phyloP scores from a whole-genome alignment of 805 yeast genomes.

The Saccharomycopsis oosterbeekiorum region DNA sequence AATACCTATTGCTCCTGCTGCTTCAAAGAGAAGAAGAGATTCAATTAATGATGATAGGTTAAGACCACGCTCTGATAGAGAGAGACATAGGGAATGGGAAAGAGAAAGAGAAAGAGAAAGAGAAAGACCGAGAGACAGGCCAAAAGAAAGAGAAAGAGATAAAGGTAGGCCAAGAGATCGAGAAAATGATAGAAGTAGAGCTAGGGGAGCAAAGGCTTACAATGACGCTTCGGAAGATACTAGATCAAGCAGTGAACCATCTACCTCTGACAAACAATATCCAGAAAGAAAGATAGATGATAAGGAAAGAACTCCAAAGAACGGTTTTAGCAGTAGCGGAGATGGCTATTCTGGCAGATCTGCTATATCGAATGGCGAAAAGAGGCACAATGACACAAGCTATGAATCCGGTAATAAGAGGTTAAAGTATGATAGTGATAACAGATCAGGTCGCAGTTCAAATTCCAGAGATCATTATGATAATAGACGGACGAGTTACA shows the following conservation, averaged over 20 bases:
- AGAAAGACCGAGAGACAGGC: constrained; percentile 7
- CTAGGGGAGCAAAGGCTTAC: background rate
- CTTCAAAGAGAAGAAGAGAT: background rate
- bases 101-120: constrained; percentile 10
- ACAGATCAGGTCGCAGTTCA: background rate
- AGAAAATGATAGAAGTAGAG: background rate
- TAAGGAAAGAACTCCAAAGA: background rate
- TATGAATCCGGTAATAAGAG: background rate
- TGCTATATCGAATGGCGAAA: background rate
- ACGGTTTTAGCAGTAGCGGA: background rate
- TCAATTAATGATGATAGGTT: background rate
- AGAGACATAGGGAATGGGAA: constrained; percentile 4
- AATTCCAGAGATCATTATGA: background rate
- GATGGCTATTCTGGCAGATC: background rate
- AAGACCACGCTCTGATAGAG: background rate
- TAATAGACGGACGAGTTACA: background rate
- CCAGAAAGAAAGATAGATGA: constrained; percentile 1
- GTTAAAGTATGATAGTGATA: background rate
- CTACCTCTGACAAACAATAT: background rate
- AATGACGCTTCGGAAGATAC: background rate
- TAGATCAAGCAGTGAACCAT: background rate
- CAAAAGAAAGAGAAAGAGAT: constrained; percentile 14
- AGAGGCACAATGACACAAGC: background rate
- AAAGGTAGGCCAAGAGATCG: background rate
- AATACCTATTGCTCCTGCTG: background rate